Percentiles rank a stretch among this genome's conserved stretches.
These are phyloP conservation scores for Ziziphus jujuba DNA, from an alignment of 306 rosid species.

Conservation along the genomic window DNA sequence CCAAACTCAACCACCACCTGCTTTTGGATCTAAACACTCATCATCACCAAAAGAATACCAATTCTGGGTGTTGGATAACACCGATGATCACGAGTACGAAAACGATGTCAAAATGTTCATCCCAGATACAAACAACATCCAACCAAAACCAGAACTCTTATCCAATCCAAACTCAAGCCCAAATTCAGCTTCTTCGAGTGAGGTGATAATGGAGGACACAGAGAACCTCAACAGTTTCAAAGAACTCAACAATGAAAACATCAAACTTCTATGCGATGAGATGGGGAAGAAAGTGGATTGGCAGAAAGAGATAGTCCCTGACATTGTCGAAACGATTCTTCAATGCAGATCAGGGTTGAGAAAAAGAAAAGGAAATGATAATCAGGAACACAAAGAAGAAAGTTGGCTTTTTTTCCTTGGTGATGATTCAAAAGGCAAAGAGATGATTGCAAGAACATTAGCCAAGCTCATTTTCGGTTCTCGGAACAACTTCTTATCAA, in stretches of 20 bases:
- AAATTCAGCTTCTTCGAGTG: slow-evolving; percentile 89
- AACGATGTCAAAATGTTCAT: slow-evolving; percentile 51
- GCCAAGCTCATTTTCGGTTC: slow-evolving; percentile 81
- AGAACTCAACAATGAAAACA: slow-evolving; percentile 53
- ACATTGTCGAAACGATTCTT: slow-evolving; percentile 58
- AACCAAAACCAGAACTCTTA: slow-evolving; percentile 75
- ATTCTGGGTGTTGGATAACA: slow-evolving; percentile 50
- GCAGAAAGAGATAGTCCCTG: slow-evolving; percentile 46
- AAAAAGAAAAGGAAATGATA: slow-evolving; percentile 19
- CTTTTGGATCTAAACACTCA: slow-evolving; percentile 44
- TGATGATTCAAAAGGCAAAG: slow-evolving; percentile 48
- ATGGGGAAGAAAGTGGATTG: slow-evolving; percentile 57
- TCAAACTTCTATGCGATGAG: slow-evolving; percentile 58
- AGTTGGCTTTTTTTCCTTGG: slow-evolving; percentile 71
- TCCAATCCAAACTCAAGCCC: slow-evolving; percentile 92
- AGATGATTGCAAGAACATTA: slow-evolving; percentile 63
- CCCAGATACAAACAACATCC: slow-evolving; percentile 35
- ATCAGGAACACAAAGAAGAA: slow-evolving; percentile 46
- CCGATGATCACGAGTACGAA: slow-evolving; percentile 32
- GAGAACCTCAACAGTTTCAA: slow-evolving; percentile 54
- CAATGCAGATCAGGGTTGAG: slow-evolving; percentile 62
- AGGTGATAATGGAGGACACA: slow-evolving; percentile 54
- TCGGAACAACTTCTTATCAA: slow-evolving; percentile 41
- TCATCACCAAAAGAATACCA: slow-evolving; percentile 46
- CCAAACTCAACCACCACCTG: slow-evolving; percentile 37